Evolutionary conservation across 2,329 filamentous ascomycete species (phyloP), one percentile per base, ranked within the genome.

Genomic region (Stromatinia cepivora): DNA sequence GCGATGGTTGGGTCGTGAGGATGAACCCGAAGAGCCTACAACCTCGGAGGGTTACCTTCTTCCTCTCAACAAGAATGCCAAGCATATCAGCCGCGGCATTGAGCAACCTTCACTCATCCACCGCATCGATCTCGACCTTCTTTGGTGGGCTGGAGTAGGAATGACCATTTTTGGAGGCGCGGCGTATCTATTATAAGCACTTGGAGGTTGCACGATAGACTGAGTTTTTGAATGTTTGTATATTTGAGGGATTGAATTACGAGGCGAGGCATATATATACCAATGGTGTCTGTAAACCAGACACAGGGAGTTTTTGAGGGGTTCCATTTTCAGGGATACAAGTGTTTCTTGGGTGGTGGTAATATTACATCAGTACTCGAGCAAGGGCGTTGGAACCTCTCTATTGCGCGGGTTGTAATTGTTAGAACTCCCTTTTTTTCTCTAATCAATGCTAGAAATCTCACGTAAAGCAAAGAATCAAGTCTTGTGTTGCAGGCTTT

Each of bases 21-120:
- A 68, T 17, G 69, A 77, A 17, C 76, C 75, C 22, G 77, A 80
- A 67, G 74, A 79, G 34, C 78, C 79, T 25, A 80, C 81, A n/a
- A 83, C 84, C 59, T 66, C 62, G 4, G 61, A 69, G 59, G 67
- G 58, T 7, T 65, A 56, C 11, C 25, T 53, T 15, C 36, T 73
- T 7, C 77, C 78, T 6, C 54, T 79, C 53, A 79, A 79, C 56
- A 76, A 75, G 53, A 70, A 78, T 52, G 75, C 77, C 20, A 68
- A 70, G 58, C 76, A 78, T 53, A 74, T 76, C 56, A 77, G 75
- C 67, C 72, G 75, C 50, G 72, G 72, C 20, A 66, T 70, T 34
- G 72, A 73, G 48, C 28, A 70, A 8, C 69, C 70, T 34, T 57
- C 48, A 22, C 58, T 74, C 2, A 48, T 77, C 31, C 69, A 76